phyloP scores from a whole-genome alignment of 768 basidiomycete genomes.

The Crepidotus variabilis region DNA sequence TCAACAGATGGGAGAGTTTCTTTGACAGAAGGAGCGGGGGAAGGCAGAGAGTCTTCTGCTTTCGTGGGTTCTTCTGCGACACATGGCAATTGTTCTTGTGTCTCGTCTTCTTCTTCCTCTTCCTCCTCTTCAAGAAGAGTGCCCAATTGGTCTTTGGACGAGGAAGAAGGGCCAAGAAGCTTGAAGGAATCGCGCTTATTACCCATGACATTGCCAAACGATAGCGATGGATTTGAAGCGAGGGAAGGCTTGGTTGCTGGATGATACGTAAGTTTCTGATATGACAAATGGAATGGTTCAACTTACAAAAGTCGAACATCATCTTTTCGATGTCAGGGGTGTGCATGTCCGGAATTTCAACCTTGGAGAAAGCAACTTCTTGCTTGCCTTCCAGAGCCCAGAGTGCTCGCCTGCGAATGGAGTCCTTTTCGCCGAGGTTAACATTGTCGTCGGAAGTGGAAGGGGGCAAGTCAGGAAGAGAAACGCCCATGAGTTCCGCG shows the following conservation, averaged over 20 bases:
- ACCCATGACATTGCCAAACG: slow-evolving; percentile 42
- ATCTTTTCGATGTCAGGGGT: slow-evolving; percentile 54
- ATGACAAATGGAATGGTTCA: slow-evolving; percentile 6
- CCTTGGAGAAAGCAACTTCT: slow-evolving; percentile 64
- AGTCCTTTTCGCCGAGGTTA: slow-evolving; percentile 70
- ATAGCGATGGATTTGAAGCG: slow-evolving; percentile 42
- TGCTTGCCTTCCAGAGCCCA: slow-evolving; percentile 86
- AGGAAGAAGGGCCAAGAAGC: slow-evolving; percentile 53
- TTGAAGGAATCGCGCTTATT: slow-evolving; percentile 84
- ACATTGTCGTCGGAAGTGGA: slow-evolving; percentile 64
- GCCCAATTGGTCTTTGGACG: slow-evolving; percentile 71
- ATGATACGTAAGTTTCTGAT: slow-evolving; percentile 11
- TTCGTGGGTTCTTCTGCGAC: slow-evolving; percentile 5
- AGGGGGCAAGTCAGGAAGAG: slow-evolving; percentile 61
- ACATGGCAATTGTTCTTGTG: slow-evolving; percentile 10
- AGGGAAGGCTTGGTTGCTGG: slow-evolving; percentile 62
- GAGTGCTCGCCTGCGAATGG: slow-evolving; percentile 77
- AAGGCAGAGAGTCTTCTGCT: slow-evolving; percentile 18
- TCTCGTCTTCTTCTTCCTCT: slow-evolving; percentile 70
- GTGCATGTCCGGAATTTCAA: slow-evolving; percentile 79
- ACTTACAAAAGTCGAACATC: slow-evolving; percentile 67
- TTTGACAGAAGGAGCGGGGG: slow-evolving; percentile 23
- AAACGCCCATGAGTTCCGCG: slow-evolving; percentile 85
- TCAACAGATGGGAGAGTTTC: slow-evolving; percentile 14
- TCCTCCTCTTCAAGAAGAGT: slow-evolving; percentile 86